Evolutionary conservation across 768 basidiomycete genomes (phyloP).

Genomic region (Naematelia aurantialba): DNA sequence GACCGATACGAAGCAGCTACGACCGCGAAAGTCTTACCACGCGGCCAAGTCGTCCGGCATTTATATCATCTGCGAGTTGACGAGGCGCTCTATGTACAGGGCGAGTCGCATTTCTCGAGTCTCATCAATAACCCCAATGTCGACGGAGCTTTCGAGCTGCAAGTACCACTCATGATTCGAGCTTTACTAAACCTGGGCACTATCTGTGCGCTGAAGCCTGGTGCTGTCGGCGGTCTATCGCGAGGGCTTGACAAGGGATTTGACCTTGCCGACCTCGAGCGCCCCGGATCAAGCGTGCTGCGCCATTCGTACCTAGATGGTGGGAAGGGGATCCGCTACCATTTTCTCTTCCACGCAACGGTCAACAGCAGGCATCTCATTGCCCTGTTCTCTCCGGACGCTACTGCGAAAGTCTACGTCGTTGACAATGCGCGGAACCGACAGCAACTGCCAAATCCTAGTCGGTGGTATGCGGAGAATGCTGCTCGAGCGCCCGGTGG

Average conservation of each 20-base stretch:
- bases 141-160: slow-evolving; percentile 88
- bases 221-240: slow-evolving; percentile 65
- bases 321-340: slow-evolving; percentile 67
- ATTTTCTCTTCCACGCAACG: slow-evolving; percentile 83
- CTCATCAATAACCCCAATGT: slow-evolving; percentile 90
- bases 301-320: slow-evolving; percentile 69
- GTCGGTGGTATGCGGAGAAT: slow-evolving; percentile 67
- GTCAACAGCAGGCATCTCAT: slow-evolving; percentile 78
- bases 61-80: slow-evolving; percentile 77
- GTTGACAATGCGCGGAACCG: slow-evolving; percentile 87
- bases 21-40: slow-evolving; percentile 72
- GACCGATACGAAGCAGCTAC: slow-evolving; percentile 68
- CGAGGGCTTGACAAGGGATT: slow-evolving; percentile 77
- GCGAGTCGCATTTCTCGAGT: slow-evolving; percentile 86
- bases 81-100: slow-evolving; percentile 77
- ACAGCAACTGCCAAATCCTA: slow-evolving; percentile 73
- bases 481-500: slow-evolving; percentile 56
- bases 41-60: slow-evolving; percentile 69
- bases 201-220: slow-evolving; percentile 66
- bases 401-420: slow-evolving; percentile 70
- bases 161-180: slow-evolving; percentile 79
- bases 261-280: slow-evolving; percentile 75
- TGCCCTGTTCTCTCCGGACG: slow-evolving; percentile 73
- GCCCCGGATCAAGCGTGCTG: slow-evolving; percentile 59
- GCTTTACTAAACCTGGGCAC: slow-evolving; percentile 79